A percentile compares a stretch with the other conserved stretches of the same genome.
Conservation (phyloP, 495 filamentous ascomycete species). For the Aspergillus campestris region DNA sequence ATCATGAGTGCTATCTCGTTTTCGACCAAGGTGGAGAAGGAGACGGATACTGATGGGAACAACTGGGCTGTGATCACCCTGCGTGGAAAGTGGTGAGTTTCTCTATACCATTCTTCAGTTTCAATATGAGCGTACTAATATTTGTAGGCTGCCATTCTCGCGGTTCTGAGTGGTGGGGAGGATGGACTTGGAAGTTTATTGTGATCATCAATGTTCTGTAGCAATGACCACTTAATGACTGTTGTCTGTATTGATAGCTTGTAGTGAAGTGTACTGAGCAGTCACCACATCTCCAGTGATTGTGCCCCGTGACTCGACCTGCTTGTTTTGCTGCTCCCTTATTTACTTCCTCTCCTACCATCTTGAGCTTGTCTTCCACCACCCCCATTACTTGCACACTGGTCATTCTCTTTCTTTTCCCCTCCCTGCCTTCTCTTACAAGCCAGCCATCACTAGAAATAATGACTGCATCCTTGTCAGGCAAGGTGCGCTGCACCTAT, state of each 20-base stretch:
- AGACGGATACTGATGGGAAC: conserved; percentile 74
- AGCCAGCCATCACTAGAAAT: neutral
- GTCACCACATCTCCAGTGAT: neutral
- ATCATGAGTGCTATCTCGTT: conserved; percentile 98
- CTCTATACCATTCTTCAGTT: neutral
- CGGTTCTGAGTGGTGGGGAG: conserved; percentile 38
- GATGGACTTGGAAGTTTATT: neutral
- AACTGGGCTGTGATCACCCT: conserved; percentile 87
- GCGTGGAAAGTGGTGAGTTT: conserved; percentile 78
- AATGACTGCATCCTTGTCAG: neutral
- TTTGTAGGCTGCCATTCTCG: conserved; percentile 52
- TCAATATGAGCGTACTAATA: conserved; percentile 4
- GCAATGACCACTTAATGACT: neutral
- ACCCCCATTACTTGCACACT: neutral
- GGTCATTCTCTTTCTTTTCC: neutral
- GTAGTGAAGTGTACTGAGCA: neutral
- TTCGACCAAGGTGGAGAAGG: conserved; percentile 90
- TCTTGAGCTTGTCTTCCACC: neutral
- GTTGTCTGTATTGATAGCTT: neutral
- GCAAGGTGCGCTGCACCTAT: conserved; percentile 46
- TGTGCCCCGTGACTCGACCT: neutral
- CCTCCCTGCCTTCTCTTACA: neutral
- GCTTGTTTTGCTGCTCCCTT: neutral
- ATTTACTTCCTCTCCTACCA: neutral
- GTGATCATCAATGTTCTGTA: neutral